Conservation (phyloP, 331 rosid genomes). For the Acacia concinna region DNA sequence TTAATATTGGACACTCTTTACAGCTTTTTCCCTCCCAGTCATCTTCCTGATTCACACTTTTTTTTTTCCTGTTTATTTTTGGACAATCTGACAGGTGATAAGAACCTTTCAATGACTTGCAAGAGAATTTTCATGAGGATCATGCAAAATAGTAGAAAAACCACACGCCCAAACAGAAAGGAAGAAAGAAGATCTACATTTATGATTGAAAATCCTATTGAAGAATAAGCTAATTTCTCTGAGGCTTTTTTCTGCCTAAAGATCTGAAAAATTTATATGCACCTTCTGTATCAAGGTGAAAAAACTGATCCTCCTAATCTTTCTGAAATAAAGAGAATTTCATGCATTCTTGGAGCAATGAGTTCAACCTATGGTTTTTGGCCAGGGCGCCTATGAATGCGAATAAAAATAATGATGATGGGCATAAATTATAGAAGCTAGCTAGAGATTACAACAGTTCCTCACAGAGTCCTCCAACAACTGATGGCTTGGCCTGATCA, state of each 20-base stretch:
- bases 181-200: conserved; percentile 34
- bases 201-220: conserved; percentile 43
- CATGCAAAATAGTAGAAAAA: too few relatives aligned
- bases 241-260: conserved; percentile 50
- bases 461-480: conserved; percentile 75
- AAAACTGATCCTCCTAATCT: conserved; percentile 51
- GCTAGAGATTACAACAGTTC: conserved; percentile 48
- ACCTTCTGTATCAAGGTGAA: conserved; percentile 54
- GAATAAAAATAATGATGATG: conserved; percentile 13
- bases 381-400: conserved; percentile 6
- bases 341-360: conserved; percentile 47
- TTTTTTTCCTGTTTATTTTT: neutral
- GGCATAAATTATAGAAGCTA: conserved; percentile 35
- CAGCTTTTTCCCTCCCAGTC: neutral
- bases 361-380: conserved; percentile 33
- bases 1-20: neutral
- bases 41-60: neutral
- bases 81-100: neutral
- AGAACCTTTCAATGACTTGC: neutral
- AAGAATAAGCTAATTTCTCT: conserved; percentile 35
- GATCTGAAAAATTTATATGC: conserved; percentile 56
- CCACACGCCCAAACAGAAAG: neutral
- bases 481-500: conserved; percentile 70
- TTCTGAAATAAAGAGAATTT: conserved; percentile 19
- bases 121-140: neutral